Base-by-base conservation (phyloP, 1,284 basidiomycete genomes). In the Cutaneotrichosporon mucoides region DNA sequence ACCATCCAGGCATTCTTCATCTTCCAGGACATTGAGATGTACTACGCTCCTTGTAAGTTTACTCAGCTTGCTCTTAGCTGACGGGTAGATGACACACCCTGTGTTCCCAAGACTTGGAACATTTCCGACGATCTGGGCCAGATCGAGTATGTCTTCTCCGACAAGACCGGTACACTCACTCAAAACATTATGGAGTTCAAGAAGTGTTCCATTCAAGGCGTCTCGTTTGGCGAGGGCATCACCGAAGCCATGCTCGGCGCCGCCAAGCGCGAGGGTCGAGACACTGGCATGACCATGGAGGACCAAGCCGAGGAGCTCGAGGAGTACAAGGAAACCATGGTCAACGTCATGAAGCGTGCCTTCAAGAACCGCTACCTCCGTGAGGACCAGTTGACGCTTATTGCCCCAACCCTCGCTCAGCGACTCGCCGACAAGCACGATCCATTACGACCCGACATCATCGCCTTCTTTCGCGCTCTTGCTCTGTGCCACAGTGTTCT, bases 141-240 rank as follows among this genome's bases (percentile, higher is more conserved):
- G 79, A 97, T 97, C 77, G 94, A 96, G 80, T 98, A 97, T 77
- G 83, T 97, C 68, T 97, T 98, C 79, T 93, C 90, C 5, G 94
- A 99, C 84, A 99, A 99, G 82, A 96, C 93, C 0, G 92, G 92
- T 12, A 96, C 93, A 1, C 84, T 96, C 56, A 96, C 93, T 3
- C 92, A 97, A 77, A 98, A 94, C 78, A 80, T 96, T 66, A 99
- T 98, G 94, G 94, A 97, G 81, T 97, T 96, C 79, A 93, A 97
- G 76, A 93, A 92, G 75, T 96, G 92, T 70, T 95, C 92, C 0
- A 84, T 97, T 65, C 80, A 86, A 59, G 94, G 93, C 3, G 80
- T 91, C 0, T 70, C 86, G 0, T 97, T 96, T 70, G 94, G 92
- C n/a, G 93, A 98, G 69, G 94, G 93, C 10, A 76, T 98, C 60